These are phyloP conservation scores for Adansonia madagascariensis DNA, from an alignment of 441 rosid species.

Conservation along the genomic window DNA sequence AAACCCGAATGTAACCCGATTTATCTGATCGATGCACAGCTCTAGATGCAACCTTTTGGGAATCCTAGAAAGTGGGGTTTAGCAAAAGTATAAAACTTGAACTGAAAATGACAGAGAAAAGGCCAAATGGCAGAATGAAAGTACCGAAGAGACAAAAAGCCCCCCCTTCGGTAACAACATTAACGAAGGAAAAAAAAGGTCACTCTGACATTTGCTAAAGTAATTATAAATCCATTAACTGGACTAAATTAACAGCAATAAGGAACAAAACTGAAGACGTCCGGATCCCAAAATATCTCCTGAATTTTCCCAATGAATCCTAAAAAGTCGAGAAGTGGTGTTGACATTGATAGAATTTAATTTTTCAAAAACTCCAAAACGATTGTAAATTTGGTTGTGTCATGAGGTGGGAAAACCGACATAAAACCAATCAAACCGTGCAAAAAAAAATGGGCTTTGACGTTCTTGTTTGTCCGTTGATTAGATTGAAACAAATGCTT, in stretches of 20 bases:
- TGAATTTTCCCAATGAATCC: constrained; percentile 15
- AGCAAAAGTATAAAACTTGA: neutral
- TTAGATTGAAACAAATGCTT: constrained; percentile 11
- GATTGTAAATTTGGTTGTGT: constrained; percentile 27
- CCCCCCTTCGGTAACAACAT: constrained; percentile 24
- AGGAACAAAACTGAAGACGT: neutral
- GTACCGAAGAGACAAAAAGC: neutral
- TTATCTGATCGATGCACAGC: no score
- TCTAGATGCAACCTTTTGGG: no score
- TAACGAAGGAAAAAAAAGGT: constrained; percentile 1
- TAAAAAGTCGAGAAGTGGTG: neutral
- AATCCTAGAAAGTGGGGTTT: neutral
- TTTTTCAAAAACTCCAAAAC: constrained; percentile 1
- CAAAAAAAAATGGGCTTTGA: neutral
- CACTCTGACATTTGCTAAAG: constrained; percentile 11
- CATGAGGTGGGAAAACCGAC: constrained; percentile 28
- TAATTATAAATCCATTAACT: neutral
- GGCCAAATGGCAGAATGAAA: neutral
- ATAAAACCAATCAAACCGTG: neutral
- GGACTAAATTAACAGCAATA: neutral
- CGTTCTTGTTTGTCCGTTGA: neutral
- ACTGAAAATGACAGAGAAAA: neutral
- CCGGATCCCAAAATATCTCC: constrained; percentile 47
- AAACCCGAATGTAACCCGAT: no score
- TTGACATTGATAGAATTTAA: constrained; percentile 2